Conservation (phyloP, 2,329 filamentous ascomycete species). For the Aspergillus carbonarius region DNA sequence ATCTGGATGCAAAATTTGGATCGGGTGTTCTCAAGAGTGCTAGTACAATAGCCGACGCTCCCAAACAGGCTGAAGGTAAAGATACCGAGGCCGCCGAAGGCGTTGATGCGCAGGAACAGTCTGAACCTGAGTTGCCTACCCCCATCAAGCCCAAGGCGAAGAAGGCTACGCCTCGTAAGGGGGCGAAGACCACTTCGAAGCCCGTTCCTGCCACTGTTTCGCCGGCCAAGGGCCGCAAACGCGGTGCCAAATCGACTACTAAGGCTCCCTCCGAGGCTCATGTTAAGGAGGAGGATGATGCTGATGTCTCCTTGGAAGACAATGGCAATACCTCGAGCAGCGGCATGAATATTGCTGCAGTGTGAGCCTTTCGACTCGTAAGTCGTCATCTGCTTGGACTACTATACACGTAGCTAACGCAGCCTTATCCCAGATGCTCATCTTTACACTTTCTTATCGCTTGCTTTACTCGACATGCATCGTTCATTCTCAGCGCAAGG, state of each 20-base stretch:
- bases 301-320: background rate
- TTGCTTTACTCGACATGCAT: background rate
- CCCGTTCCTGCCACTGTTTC: slow-evolving; percentile 20
- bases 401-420: background rate
- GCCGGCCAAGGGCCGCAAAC: background rate
- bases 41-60: background rate
- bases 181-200: slow-evolving; percentile 18
- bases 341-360: background rate
- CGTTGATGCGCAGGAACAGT: background rate
- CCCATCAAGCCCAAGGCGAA: background rate
- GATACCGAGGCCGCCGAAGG: background rate
- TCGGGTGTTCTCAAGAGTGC: background rate
- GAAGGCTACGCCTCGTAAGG: slow-evolving; percentile 16
- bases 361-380: background rate
- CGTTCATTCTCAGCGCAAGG: background rate
- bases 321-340: background rate
- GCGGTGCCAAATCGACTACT: background rate
- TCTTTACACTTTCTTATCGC: background rate
- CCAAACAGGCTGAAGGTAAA: background rate
- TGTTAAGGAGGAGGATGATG: background rate
- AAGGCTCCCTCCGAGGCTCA: background rate
- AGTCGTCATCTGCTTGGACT: background rate
- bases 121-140: background rate
- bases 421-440: background rate
- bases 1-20: slow-evolving; percentile 16